These are phyloP conservation scores for Neonectria punicea DNA, from an alignment of 2,329 filamentous ascomycete genomes.

Conservation along the genomic window DNA sequence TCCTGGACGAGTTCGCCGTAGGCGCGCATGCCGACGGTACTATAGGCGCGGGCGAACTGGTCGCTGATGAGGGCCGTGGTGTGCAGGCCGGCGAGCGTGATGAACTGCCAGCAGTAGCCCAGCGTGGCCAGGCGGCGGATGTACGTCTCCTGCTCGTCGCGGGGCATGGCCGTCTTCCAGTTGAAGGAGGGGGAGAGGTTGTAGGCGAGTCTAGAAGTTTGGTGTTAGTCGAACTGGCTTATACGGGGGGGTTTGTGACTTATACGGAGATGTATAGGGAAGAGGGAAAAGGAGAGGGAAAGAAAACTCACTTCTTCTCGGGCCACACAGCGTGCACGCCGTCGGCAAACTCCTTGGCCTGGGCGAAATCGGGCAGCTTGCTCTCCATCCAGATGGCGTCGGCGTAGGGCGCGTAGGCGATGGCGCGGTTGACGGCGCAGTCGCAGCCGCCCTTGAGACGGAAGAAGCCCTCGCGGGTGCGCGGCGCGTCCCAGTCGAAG, in stretches of 20 bases:
- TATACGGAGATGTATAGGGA: neutral
- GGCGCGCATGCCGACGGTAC: slow-evolving; percentile 88
- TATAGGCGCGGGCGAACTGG: slow-evolving; percentile 86
- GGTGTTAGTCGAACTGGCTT: slow-evolving; percentile 24
- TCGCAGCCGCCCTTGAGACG: slow-evolving; percentile 90
- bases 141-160: slow-evolving; percentile 94
- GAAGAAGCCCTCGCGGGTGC: slow-evolving; percentile 96
- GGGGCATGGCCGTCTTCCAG: slow-evolving; percentile 97
- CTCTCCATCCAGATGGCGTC: slow-evolving; percentile 99
- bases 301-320: slow-evolving; percentile 83
- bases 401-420: slow-evolving; percentile 92
- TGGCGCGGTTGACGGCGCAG: slow-evolving; percentile 88
- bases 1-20: slow-evolving; percentile 98
- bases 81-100: slow-evolving; percentile 97
- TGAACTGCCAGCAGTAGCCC: slow-evolving; percentile 99
- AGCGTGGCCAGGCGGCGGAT: slow-evolving; percentile 87
- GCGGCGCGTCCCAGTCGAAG: slow-evolving; percentile 95
- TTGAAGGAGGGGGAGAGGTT: slow-evolving; percentile 99
- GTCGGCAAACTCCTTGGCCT: slow-evolving; percentile 92
- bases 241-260: too few relatives aligned
- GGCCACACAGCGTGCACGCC: slow-evolving; percentile 96
- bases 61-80: slow-evolving; percentile 93
- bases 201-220: slow-evolving; percentile 79
- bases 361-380: slow-evolving; percentile 90
- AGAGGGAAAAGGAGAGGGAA: neutral